Evolutionary conservation across 164 flowering plant genomes (phyloP).

Genomic region (Sextonia rubra): DNA sequence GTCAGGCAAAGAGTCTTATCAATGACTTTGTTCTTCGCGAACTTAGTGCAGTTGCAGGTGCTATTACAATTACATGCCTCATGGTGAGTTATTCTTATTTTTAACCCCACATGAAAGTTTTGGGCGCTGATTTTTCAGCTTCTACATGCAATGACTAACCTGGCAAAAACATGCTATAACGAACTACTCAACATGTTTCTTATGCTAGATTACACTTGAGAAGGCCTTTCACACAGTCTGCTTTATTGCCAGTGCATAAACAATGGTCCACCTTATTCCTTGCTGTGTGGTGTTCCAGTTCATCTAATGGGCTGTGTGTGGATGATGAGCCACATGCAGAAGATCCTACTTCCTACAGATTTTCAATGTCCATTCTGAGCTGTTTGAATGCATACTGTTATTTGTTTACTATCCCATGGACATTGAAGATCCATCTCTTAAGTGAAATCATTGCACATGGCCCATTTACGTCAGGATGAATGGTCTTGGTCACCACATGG

Average conservation of each 20-base stretch:
- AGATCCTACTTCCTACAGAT: not conserved
- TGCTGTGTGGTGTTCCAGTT: not conserved
- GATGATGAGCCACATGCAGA: not conserved
- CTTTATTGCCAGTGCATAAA: not conserved
- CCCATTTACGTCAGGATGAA: too few relatives aligned
- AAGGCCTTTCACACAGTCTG: not conserved
- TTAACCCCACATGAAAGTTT: not conserved
- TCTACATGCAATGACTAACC: not conserved
- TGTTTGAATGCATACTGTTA: not conserved
- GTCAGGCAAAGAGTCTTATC: conserved; percentile 58
- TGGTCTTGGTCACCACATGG: not conserved
- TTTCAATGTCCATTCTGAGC: not conserved
- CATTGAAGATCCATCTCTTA: not conserved
- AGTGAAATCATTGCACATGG: not conserved
- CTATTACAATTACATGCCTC: conserved; percentile 89
- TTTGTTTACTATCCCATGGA: not conserved
- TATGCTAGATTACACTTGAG: not conserved
- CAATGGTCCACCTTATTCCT: not conserved
- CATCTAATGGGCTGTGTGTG: not conserved
- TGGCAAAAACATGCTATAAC: not conserved
- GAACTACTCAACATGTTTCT: not conserved
- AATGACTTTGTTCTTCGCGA: conserved; percentile 64
- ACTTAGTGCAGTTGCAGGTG: conserved; percentile 78
- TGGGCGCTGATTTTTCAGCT: not conserved
- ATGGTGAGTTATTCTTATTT: conserved; percentile 49